Percentiles rank a stretch among this genome's conserved stretches.
phyloP scores from a whole-genome alignment of 176 grass and related monocot genomes.

The Neostapfia colusana region DNA sequence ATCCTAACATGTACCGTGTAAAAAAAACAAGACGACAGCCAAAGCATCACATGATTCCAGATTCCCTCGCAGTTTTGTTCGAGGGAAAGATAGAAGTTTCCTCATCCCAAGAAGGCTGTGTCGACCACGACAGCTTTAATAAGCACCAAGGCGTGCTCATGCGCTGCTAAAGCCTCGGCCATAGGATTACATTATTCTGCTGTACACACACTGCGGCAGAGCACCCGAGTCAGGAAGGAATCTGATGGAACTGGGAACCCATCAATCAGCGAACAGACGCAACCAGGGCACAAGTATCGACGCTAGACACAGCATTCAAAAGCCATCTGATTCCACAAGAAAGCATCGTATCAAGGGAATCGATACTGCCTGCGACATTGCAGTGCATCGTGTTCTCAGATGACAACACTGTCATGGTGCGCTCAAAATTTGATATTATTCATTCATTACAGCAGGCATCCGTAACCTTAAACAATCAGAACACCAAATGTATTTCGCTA shows the following conservation, averaged over 20 bases:
- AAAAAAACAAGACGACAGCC: neutral
- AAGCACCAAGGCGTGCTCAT: constrained; percentile 31
- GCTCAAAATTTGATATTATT: constrained; percentile 42
- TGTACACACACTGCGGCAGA: constrained; percentile 2
- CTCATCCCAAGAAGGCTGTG: constrained; percentile 39
- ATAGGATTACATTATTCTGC: constrained; percentile 17
- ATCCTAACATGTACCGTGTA: neutral
- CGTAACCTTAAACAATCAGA: constrained; percentile 29
- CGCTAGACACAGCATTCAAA: no score
- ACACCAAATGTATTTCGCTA: constrained; percentile 49
- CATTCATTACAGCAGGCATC: constrained; percentile 35
- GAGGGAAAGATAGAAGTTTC: constrained; percentile 42
- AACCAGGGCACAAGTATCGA: neutral
- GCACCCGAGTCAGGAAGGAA: constrained; percentile 11
- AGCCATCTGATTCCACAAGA: neutral
- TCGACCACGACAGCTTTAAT: constrained; percentile 34
- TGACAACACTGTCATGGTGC: neutral
- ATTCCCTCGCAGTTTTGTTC: constrained; percentile 28
- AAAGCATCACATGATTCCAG: constrained; percentile 43
- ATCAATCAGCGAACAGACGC: neutral
- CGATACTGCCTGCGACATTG: neutral
- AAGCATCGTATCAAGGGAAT: neutral
- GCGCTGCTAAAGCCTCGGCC: constrained; percentile 32
- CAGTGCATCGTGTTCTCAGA: neutral
- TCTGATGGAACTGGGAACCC: neutral